Conservation (phyloP, 2,329 filamentous ascomycete genomes). For the Torrubiella hemipterigena region DNA sequence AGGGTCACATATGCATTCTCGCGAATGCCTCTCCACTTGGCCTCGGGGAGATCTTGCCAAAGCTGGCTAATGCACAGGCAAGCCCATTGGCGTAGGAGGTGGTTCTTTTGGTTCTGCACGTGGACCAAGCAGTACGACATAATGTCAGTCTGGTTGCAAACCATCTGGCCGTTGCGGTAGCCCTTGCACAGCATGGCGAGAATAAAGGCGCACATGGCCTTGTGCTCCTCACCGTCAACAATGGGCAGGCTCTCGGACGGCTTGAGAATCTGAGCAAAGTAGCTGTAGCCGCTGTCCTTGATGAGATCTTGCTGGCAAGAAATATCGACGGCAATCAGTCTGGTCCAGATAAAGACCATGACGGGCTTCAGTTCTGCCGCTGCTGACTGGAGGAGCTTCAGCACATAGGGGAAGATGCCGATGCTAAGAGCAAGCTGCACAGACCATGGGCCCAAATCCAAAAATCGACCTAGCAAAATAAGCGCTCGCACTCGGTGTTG, state of each 20-base stretch:
- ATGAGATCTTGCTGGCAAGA: slow-evolving; percentile 87
- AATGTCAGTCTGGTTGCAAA: slow-evolving; percentile 82
- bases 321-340: slow-evolving; percentile 88
- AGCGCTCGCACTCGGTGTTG: slow-evolving; percentile 85
- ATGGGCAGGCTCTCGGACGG: slow-evolving; percentile 74
- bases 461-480: slow-evolving; percentile 82
- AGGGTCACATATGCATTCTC: slow-evolving; percentile 75
- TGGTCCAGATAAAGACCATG: slow-evolving; percentile 99
- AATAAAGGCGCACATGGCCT: slow-evolving; percentile 98
- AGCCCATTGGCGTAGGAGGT: slow-evolving; percentile 85
- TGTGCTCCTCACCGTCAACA: slow-evolving; percentile 82
- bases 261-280: slow-evolving; percentile 88
- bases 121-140: slow-evolving; percentile 81
- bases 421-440: slow-evolving; percentile 97
- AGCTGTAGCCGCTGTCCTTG: slow-evolving; percentile 94
- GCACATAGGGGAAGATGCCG: slow-evolving; percentile 96
- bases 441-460: slow-evolving; percentile 94
- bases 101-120: slow-evolving; percentile 75
- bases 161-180: slow-evolving; percentile 81
- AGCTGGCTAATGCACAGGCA: slow-evolving; percentile 92
- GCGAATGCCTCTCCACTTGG: slow-evolving; percentile 90
- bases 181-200: slow-evolving; percentile 94
- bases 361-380: slow-evolving; percentile 91
- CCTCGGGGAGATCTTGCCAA: slow-evolving; percentile 82
- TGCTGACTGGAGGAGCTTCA: slow-evolving; percentile 91